Evolutionary conservation across 148 eudicot genomes (phyloP).

Genomic region (Pouteria glomerata): DNA sequence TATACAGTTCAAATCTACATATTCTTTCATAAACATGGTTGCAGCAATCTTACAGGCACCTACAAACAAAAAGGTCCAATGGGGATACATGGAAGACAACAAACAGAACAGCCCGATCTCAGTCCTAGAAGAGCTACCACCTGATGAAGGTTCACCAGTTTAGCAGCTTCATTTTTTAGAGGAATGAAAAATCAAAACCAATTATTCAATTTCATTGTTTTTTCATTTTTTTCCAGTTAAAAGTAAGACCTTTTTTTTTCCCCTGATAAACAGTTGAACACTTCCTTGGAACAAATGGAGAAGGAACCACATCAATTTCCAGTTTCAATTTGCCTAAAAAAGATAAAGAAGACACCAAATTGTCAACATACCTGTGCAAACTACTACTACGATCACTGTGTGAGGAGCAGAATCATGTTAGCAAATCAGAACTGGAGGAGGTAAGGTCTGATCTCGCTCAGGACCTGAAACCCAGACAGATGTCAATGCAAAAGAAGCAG

Average conservation of each 20-base stretch:
- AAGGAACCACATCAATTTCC: background rate
- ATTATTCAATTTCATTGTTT: too few species aligned
- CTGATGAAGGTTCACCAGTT: constrained; percentile 9
- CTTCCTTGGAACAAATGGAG: background rate
- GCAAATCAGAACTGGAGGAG: background rate
- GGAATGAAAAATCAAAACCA: too few species aligned
- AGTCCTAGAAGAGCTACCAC: constrained; percentile 13
- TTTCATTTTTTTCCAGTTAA: too few species aligned
- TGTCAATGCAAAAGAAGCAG: background rate
- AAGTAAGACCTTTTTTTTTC: too few species aligned
- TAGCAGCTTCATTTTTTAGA: background rate
- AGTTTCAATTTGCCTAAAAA: background rate
- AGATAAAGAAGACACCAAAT: too few species aligned
- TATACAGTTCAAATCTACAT: background rate
- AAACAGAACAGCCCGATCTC: constrained; percentile 12
- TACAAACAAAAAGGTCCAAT: background rate
- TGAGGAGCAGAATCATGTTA: background rate
- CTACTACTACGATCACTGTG: background rate
- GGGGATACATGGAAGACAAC: background rate
- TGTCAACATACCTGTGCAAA: background rate
- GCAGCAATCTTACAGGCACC: constrained; percentile 3
- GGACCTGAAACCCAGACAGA: constrained; percentile 3
- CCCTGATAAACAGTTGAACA: background rate
- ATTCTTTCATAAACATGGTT: background rate
- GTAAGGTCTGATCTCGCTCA: background rate